phyloP scores from a whole-genome alignment of 2,329 filamentous ascomycete genomes.

The Colletotrichum tropicale region DNA sequence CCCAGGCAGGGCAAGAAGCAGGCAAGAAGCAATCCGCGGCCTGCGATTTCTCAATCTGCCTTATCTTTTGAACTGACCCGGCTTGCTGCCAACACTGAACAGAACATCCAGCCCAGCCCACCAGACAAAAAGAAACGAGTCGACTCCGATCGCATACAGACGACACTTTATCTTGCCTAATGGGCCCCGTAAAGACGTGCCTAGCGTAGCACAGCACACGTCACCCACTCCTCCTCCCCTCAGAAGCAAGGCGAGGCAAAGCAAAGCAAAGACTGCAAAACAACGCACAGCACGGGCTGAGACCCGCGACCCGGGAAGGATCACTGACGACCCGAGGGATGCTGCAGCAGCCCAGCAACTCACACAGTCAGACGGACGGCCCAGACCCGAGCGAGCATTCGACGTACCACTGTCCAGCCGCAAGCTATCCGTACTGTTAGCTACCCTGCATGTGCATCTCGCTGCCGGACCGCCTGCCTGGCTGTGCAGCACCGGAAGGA shows the following conservation, averaged over 20 bases:
- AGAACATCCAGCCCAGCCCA: background rate
- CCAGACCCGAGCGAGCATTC: background rate
- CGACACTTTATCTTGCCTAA: background rate
- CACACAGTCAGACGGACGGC: background rate
- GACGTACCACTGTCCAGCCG: background rate
- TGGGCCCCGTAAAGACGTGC: background rate
- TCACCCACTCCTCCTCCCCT: background rate
- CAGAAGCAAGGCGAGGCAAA: background rate
- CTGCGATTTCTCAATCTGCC: background rate
- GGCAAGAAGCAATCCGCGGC: background rate
- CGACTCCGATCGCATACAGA: background rate
- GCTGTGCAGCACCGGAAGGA: background rate
- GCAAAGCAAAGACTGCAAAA: background rate
- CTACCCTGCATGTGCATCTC: constrained; percentile 2
- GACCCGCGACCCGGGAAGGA: constrained; percentile 4
- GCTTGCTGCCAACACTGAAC: background rate
- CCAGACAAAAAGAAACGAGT: background rate
- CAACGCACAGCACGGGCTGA: constrained; percentile 1
- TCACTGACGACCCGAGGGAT: background rate
- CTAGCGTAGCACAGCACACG: background rate
- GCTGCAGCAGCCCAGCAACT: background rate
- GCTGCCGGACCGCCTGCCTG: background rate
- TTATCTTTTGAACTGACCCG: background rate
- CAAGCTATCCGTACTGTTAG: constrained; percentile 11
- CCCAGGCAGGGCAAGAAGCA: too few relatives aligned